Percentiles rank a stretch among this genome's conserved stretches.
Evolutionary conservation across 164 flowering plant genomes (phyloP).

Genomic region (Stephania japonica): DNA sequence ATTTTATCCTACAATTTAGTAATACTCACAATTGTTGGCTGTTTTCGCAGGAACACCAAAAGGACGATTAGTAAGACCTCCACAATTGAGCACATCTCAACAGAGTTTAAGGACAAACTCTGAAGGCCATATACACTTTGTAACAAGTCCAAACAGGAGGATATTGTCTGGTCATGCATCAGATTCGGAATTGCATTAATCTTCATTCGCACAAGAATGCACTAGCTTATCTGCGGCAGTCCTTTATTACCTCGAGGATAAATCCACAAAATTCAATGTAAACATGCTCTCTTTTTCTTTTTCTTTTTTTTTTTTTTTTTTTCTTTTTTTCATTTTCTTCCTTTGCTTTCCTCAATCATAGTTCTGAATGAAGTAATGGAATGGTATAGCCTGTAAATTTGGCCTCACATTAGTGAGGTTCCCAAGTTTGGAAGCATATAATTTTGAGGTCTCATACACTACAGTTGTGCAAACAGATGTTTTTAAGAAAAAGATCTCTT

Average conservation of each 20-base stretch:
- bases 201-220: neutral
- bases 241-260: neutral
- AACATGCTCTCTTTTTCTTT: no score
- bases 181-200: conserved; percentile 57
- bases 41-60: conserved; percentile 35
- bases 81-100: conserved; percentile 38
- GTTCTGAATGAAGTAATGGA: neutral
- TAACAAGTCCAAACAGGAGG: conserved; percentile 31
- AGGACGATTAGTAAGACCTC: conserved; percentile 47
- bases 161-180: conserved; percentile 40
- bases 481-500: neutral
- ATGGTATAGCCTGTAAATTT: neutral
- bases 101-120: conserved; percentile 36
- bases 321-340: no score
- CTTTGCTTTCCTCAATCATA: neutral
- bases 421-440: neutral
- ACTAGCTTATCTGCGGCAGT: neutral
- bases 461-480: no score
- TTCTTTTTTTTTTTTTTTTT: no score
- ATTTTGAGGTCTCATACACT: no score
- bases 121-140: conserved; percentile 31
- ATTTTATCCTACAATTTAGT: neutral
- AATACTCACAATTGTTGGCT: neutral
- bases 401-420: neutral
- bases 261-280: no score